phyloP scores from a whole-genome alignment of 176 grass and related monocot genomes.

The Carex cristatella region DNA sequence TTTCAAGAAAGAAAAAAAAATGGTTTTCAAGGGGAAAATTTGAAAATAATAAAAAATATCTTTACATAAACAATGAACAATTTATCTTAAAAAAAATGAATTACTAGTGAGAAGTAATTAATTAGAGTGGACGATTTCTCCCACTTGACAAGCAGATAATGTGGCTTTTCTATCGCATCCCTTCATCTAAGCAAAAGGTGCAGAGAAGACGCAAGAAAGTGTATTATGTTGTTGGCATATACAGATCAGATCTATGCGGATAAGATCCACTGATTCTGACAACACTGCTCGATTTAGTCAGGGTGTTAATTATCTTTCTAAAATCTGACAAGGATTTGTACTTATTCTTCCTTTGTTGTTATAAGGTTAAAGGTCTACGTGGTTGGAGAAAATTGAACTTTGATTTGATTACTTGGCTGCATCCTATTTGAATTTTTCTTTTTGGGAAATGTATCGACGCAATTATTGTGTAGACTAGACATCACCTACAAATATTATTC shows the following conservation, averaged over 20 bases:
- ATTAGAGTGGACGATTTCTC: background rate
- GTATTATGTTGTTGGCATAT: conserved; percentile 16
- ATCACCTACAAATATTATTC: background rate
- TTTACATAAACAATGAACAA: background rate
- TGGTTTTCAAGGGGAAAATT: background rate
- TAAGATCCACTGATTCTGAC: conserved; percentile 21
- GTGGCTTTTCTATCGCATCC: background rate
- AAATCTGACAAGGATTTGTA: conserved; percentile 1
- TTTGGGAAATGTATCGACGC: background rate
- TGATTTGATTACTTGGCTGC: conserved; percentile 7
- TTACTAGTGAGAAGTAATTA: background rate
- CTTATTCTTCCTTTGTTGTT: background rate
- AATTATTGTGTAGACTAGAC: background rate
- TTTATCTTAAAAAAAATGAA: background rate
- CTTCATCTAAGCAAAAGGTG: background rate
- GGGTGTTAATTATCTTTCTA: conserved; percentile 3
- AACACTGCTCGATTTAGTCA: background rate
- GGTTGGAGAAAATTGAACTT: background rate
- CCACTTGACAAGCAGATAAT: background rate
- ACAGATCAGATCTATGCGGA: conserved; percentile 18
- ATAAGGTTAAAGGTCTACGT: background rate
- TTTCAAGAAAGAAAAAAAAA: background rate
- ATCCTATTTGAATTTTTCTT: background rate
- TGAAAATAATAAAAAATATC: background rate
- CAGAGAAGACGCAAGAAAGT: background rate